Base-by-base conservation (phyloP, 1,284 basidiomycete species). In the Boletellus deceptivus region DNA sequence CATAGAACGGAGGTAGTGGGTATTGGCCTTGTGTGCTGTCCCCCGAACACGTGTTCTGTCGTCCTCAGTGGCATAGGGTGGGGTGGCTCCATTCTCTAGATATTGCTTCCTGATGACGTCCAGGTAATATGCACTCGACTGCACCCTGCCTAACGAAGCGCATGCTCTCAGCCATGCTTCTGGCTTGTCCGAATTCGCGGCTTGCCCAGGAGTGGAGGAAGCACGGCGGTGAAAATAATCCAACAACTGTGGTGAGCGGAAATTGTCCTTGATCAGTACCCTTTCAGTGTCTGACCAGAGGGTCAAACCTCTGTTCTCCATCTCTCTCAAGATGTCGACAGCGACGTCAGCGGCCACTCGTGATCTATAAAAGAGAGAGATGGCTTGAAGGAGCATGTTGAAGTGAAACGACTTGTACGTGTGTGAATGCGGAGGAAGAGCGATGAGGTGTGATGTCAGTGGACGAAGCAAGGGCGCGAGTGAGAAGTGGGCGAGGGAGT, bases 371-470 rank as follows among this genome's bases (percentile, higher is more conserved):
- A 75, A 70, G 51, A 65, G 61, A 0, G 79, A 69, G 37, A 86
- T 64, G 3, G 79, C 73, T 36, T 75, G 75, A 8, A 88, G 74
- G 44, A 87, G 65, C 41, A 78, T 70, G 55, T 84, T 80, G 69
- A 79, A 80, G 54, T 83, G 72, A 33, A 73, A 66, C 1, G 67
- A 50, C 0, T 67, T 65, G 37, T 69, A 51, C 16, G 57, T 53
- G 10, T 74, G 58, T 10, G 71, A 64, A 13, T 71, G 63, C 6
- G 62, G 60, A 9, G 82, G 69, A 55, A 85, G 82, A 1, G 65
- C 59, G 27, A 59, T 16, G 37, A 66, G 16, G 46, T 48, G 74
- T 53, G 39, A 82, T 56, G 50, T 82, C 43, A 44, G 63, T 59
- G 40, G 71, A 70, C 52, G 84, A 62, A 16, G 76, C 67, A 11